Percentiles rank a stretch among this genome's conserved stretches.
These are phyloP conservation scores for Pseudisothecium myosuroides DNA, from an alignment of 225 moss, liverwort and hornwort genomes.

Conservation along the genomic window DNA sequence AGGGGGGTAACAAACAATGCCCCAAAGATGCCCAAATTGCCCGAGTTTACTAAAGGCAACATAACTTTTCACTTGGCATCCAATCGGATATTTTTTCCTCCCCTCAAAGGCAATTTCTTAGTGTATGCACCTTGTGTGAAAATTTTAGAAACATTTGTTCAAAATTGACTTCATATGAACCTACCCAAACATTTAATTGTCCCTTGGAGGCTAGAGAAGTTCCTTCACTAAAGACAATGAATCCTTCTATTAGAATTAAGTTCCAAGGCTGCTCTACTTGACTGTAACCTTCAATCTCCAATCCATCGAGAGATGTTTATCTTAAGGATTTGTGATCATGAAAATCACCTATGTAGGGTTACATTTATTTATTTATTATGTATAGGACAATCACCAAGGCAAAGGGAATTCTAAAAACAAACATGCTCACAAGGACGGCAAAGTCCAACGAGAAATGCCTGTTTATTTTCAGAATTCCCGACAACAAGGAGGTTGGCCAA, in stretches of 20 bases:
- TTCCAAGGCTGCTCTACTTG: no score
- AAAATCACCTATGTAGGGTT: no score
- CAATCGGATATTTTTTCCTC: rapidly evolving
- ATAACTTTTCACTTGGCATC: background rate
- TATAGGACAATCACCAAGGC: no score
- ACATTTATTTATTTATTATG: no score
- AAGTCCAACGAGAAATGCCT: no score
- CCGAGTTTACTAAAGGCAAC: rapidly evolving
- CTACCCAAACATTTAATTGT: background rate
- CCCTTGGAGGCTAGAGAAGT: background rate
- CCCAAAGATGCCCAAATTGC: background rate
- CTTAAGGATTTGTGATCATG: no score
- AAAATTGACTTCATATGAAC: background rate
- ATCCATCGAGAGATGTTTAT: no score
- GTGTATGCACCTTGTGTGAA: rapidly evolving
- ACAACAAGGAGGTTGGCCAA: no score
- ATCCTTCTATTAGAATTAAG: background rate
- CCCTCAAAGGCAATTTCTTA: rapidly evolving
- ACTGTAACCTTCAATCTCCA: no score
- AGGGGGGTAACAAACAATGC: background rate
- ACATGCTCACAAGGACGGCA: no score
- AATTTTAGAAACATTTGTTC: background rate
- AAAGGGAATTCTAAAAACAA: no score
- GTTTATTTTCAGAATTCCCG: no score
- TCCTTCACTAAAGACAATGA: background rate